phyloP scores from a whole-genome alignment of 2,329 filamentous ascomycete species.

The Penicillium frequentans region DNA sequence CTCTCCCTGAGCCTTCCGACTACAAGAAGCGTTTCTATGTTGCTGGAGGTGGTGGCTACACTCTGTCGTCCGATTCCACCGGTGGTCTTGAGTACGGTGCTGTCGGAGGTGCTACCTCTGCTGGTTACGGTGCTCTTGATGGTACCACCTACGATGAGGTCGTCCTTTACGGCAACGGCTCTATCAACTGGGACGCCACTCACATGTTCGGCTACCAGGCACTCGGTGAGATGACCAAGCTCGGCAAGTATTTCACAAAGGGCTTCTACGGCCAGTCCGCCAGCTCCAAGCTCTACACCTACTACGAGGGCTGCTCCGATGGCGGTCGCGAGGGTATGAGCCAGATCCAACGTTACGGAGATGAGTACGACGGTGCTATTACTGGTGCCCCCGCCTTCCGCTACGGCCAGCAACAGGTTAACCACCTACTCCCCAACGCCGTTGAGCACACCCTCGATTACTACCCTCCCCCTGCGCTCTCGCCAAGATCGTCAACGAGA shows the following conservation, averaged over 20 bases:
- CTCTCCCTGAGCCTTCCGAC: slow-evolving; percentile 35
- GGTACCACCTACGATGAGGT: slow-evolving; percentile 37
- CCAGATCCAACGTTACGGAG: slow-evolving; percentile 53
- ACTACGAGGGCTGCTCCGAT: slow-evolving; percentile 58
- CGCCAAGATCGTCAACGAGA: slow-evolving; percentile 49
- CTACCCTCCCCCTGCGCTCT: slow-evolving; percentile 39
- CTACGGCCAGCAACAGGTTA: slow-evolving; percentile 45
- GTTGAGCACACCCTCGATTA: slow-evolving; percentile 45
- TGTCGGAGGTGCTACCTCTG: slow-evolving; percentile 43
- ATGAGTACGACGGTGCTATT: slow-evolving; percentile 49
- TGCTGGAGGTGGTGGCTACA: slow-evolving; percentile 47
- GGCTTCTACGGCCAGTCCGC: slow-evolving; percentile 40
- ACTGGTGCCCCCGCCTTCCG: slow-evolving; percentile 51
- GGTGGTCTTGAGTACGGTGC: slow-evolving; percentile 47
- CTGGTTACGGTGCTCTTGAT: slow-evolving; percentile 47
- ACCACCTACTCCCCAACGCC: slow-evolving; percentile 41
- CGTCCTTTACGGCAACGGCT: slow-evolving; percentile 50
- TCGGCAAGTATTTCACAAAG: slow-evolving; percentile 48
- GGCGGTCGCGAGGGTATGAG: slow-evolving; percentile 55
- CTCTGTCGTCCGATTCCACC: slow-evolving; percentile 37
- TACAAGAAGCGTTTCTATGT: slow-evolving; percentile 51
- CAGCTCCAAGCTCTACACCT: slow-evolving; percentile 38
- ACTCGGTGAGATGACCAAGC: slow-evolving; percentile 51
- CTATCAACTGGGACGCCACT: slow-evolving; percentile 36
- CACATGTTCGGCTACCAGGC: slow-evolving; percentile 48